These are phyloP conservation scores for Calonectria pteridis DNA, from an alignment of 2,329 filamentous ascomycete genomes.

Conservation along the genomic window DNA sequence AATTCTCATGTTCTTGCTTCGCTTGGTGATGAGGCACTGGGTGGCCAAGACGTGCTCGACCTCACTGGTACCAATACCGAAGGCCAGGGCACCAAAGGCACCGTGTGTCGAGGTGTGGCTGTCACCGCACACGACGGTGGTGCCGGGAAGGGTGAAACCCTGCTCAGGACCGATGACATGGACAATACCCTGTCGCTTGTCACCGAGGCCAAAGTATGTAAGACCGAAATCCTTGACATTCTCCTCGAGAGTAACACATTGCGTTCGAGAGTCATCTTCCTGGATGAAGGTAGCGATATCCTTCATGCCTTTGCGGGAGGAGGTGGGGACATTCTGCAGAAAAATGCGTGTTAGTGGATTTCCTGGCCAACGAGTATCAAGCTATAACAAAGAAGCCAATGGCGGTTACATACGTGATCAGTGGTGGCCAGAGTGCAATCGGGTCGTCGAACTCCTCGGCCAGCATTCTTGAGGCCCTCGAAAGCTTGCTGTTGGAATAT, in stretches of 20 bases:
- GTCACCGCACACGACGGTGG: slow-evolving; percentile 97
- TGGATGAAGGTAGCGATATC: slow-evolving; percentile 94
- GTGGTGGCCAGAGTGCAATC: slow-evolving; percentile 98
- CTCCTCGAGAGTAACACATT: slow-evolving; percentile 96
- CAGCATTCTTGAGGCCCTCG: slow-evolving; percentile 91
- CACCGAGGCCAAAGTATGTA: slow-evolving; percentile 96
- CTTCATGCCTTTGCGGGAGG: slow-evolving; percentile 91
- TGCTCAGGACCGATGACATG: slow-evolving; percentile 99
- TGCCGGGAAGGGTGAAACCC: slow-evolving; percentile 96
- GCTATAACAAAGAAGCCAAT: neutral
- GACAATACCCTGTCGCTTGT: slow-evolving; percentile 97
- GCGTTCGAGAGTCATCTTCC: slow-evolving; percentile 91
- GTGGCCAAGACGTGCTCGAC: slow-evolving; percentile 98
- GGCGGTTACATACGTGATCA: slow-evolving; percentile 82
- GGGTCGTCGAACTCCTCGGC: slow-evolving; percentile 87
- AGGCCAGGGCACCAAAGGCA: slow-evolving; percentile 93
- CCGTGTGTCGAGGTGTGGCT: slow-evolving; percentile 98
- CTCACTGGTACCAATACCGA: slow-evolving; percentile 97
- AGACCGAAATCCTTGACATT: slow-evolving; percentile 97
- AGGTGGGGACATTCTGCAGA: slow-evolving; percentile 88
- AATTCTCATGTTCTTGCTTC: slow-evolving; percentile 99
- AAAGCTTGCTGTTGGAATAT: slow-evolving; percentile 82
- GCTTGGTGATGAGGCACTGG: slow-evolving; percentile 92
- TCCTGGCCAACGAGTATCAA: neutral
- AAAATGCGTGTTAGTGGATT: slow-evolving; percentile 30